phyloP scores from a whole-genome alignment of 768 basidiomycete genomes.

The Leccinum broughii region DNA sequence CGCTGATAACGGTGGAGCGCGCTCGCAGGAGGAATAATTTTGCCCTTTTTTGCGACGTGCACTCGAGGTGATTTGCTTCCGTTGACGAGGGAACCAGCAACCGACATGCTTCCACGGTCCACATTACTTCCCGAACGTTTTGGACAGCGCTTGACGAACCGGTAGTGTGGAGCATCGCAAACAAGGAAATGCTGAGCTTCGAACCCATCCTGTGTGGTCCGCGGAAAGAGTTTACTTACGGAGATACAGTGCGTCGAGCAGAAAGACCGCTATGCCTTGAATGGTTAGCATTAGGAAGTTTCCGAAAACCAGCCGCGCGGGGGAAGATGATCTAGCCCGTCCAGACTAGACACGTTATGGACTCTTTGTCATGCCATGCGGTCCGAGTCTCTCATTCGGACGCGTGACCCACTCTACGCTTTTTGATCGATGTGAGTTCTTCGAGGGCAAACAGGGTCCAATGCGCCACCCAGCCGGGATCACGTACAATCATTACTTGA shows the following conservation, averaged over 20 bases:
- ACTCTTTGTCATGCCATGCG: too few relatives aligned
- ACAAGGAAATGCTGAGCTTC: constrained; percentile 8
- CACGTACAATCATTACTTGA: background rate
- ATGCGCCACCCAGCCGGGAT: background rate
- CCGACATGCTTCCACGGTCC: constrained; percentile 1
- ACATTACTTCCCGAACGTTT: constrained; percentile 1
- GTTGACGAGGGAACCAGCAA: constrained; percentile 9
- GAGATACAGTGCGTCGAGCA: background rate
- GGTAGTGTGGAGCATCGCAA: constrained; percentile 5
- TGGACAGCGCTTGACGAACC: constrained; percentile 11
- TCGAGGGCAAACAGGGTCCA: background rate
- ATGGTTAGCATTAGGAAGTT: background rate
- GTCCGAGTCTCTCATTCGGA: background rate
- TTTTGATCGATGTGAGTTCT: background rate
- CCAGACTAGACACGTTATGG: background rate
- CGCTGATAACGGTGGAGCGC: constrained; percentile 6
- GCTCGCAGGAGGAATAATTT: constrained; percentile 1
- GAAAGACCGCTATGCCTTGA: background rate
- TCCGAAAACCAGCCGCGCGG: background rate
- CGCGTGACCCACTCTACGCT: background rate
- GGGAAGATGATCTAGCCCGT: background rate
- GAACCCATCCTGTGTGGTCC: constrained; percentile 9
- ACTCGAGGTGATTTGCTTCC: background rate
- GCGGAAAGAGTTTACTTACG: background rate
- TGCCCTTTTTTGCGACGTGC: constrained; percentile 8